Conservation (phyloP, 176 grass and related monocot species). For the Chloris gayana region DNA sequence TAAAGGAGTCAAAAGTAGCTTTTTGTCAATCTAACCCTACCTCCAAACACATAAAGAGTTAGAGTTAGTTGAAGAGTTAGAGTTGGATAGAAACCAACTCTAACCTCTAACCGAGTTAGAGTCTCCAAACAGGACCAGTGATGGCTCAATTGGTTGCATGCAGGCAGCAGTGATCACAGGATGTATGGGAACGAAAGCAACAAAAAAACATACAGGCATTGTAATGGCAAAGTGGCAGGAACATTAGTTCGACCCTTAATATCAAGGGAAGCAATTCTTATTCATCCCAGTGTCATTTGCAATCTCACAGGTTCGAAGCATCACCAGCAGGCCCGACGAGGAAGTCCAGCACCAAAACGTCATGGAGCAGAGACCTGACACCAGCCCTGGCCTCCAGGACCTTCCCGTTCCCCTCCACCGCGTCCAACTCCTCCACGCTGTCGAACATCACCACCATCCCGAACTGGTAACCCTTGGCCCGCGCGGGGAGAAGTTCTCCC, state of each 20-base stretch:
- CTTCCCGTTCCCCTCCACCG: slow-evolving; percentile 59
- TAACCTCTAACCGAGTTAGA: too few species aligned
- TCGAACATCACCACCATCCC: slow-evolving; percentile 75
- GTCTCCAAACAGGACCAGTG: too few species aligned
- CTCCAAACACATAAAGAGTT: too few species aligned
- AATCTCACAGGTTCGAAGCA: slow-evolving; percentile 53
- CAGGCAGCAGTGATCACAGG: not conserved
- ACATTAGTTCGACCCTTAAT: not conserved
- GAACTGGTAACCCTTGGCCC: slow-evolving; percentile 83
- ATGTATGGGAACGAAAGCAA: not conserved
- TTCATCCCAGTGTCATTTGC: not conserved
- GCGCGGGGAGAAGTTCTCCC: slow-evolving; percentile 87
- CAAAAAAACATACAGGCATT: not conserved
- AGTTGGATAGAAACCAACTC: too few species aligned
- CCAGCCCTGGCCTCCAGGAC: slow-evolving; percentile 64
- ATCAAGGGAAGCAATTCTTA: slow-evolving; percentile 19
- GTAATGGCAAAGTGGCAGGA: not conserved
- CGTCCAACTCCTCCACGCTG: slow-evolving; percentile 67
- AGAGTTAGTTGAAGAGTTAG: too few species aligned
- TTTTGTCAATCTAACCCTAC: too few species aligned
- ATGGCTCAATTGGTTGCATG: too few species aligned
- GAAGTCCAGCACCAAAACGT: slow-evolving; percentile 77
- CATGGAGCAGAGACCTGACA: slow-evolving; percentile 68
- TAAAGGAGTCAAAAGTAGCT: too few species aligned
- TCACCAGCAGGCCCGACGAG: slow-evolving; percentile 29